Evolutionary conservation across 140 eudicot genomes (phyloP).

Genomic region (Ambrosia hybrid): DNA sequence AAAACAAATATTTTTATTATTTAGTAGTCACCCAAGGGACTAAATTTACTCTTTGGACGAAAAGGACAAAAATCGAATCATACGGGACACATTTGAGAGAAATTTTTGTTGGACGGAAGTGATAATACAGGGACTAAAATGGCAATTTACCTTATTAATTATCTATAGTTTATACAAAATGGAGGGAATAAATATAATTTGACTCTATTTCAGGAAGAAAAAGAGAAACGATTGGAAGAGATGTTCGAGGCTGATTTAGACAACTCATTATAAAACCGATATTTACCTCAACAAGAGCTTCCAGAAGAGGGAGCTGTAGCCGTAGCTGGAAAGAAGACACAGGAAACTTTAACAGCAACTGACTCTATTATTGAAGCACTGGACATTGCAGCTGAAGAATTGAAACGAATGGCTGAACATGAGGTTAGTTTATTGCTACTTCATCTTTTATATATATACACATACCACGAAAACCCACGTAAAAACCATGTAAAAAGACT

Average conservation of each 20-base stretch:
- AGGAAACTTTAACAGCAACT: constrained; percentile 77
- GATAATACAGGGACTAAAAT: too few species aligned
- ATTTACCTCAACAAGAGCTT: constrained; percentile 77
- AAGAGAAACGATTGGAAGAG: constrained; percentile 93
- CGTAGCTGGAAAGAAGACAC: constrained; percentile 87
- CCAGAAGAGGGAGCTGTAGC: constrained; percentile 94
- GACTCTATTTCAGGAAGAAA: constrained; percentile 72
- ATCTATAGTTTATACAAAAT: neutral
- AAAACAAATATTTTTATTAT: too few species aligned
- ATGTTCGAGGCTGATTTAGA: constrained; percentile 90
- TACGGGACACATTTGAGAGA: too few species aligned
- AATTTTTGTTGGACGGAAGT: too few species aligned
- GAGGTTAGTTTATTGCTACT: constrained; percentile 46
- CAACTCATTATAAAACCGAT: constrained; percentile 57
- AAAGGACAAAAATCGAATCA: too few species aligned
- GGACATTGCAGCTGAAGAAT: constrained; percentile 75
- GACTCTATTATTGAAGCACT: constrained; percentile 90
- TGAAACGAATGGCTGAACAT: constrained; percentile 79
- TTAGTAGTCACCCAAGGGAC: too few species aligned
- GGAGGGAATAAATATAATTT: neutral
- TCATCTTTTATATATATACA: neutral
- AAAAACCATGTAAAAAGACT: too few species aligned
- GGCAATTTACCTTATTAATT: neutral
- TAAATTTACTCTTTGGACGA: too few species aligned
- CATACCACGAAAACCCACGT: too few species aligned